Evolutionary conservation across 345 rosid genomes (phyloP).

Genomic region (Lepidium didymum): DNA sequence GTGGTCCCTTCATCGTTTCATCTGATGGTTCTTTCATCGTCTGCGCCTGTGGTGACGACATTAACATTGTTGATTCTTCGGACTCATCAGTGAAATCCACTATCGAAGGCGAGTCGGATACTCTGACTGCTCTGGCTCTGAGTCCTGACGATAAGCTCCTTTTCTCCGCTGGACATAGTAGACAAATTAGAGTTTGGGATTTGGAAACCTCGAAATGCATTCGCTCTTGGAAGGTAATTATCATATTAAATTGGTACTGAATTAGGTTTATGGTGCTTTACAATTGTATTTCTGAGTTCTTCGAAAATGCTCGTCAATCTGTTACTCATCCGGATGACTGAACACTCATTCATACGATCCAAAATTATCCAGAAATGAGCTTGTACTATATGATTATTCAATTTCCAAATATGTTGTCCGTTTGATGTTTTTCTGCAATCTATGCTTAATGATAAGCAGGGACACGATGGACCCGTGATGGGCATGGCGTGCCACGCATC

Average conservation of each 20-base stretch:
- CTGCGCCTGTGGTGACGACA: slow-evolving; percentile 66
- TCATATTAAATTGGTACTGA: background rate
- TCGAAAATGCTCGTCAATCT: background rate
- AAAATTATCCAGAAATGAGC: background rate
- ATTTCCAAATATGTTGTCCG: background rate
- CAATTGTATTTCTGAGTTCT: background rate
- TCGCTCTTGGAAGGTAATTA: slow-evolving; percentile 84
- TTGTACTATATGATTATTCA: background rate
- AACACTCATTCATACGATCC: background rate
- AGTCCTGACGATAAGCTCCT: slow-evolving; percentile 75
- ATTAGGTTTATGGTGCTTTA: background rate
- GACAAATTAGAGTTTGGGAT: slow-evolving; percentile 92
- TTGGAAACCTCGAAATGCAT: slow-evolving; percentile 60
- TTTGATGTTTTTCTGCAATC: background rate
- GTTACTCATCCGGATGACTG: background rate
- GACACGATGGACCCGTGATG: slow-evolving; percentile 90
- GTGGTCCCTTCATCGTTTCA: slow-evolving; percentile 76
- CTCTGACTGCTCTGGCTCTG: slow-evolving; percentile 70
- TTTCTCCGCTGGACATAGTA: slow-evolving; percentile 87
- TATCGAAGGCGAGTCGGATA: slow-evolving; percentile 62
- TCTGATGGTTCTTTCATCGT: slow-evolving; percentile 73
- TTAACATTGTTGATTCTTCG: slow-evolving; percentile 64
- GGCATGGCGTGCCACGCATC: slow-evolving; percentile 91
- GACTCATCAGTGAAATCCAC: slow-evolving; percentile 52
- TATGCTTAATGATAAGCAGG: slow-evolving; percentile 37